phyloP scores from a whole-genome alignment of 1,284 basidiomycete species.

The Xerocomus minutiporus region DNA sequence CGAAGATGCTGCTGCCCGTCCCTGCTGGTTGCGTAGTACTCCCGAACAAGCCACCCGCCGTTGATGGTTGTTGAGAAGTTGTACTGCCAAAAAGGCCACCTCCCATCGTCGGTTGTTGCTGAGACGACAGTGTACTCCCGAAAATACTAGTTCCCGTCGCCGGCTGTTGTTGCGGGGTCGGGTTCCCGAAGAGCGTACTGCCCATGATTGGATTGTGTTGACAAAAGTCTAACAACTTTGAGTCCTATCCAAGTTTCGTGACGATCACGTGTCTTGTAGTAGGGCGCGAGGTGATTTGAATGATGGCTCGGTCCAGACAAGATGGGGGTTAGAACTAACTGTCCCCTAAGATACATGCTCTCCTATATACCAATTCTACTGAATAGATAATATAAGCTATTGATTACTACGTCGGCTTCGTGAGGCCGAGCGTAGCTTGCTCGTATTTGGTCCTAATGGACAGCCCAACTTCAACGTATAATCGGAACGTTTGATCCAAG shows the following conservation, averaged over 20 bases:
- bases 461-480: no score
- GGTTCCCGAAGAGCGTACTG: slow-evolving; percentile 16
- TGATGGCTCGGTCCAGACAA: no score
- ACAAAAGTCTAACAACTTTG: neutral
- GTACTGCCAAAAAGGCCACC: slow-evolving; percentile 18
- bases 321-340: no score
- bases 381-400: no score
- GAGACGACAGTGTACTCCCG: slow-evolving; percentile 11
- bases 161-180: slow-evolving; percentile 17
- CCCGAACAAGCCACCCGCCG: slow-evolving; percentile 18
- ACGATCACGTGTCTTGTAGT: no score
- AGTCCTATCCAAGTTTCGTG: neutral
- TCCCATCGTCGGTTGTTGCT: slow-evolving; percentile 19
- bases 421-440: no score
- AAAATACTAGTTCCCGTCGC: slow-evolving; percentile 16
- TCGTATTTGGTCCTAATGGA: no score
- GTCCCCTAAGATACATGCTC: no score
- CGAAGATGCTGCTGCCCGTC: slow-evolving; percentile 12
- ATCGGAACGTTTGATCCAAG: no score
- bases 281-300: no score
- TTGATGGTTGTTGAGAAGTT: slow-evolving; percentile 13
- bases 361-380: no score
- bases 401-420: no score
- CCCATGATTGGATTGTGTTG: slow-evolving; percentile 7
- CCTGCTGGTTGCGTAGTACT: slow-evolving; percentile 12